A percentile compares a stretch with the other conserved stretches of the same genome.
These are phyloP conservation scores for Diaporthe citriasiana DNA, from an alignment of 2,329 filamentous ascomycete species.

Conservation along the genomic window DNA sequence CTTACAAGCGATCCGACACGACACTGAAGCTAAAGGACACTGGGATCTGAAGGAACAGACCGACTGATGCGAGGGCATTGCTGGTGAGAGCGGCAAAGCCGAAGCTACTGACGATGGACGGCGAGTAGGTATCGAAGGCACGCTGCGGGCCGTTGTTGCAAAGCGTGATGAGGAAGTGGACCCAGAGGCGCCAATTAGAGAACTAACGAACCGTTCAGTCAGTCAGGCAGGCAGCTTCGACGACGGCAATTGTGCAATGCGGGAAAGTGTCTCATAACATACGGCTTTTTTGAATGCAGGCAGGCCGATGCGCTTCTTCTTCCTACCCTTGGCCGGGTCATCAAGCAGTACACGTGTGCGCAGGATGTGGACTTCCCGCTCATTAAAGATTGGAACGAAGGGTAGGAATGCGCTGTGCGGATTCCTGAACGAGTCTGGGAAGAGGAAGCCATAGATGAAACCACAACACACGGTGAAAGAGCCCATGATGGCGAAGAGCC, in stretches of 20 bases:
- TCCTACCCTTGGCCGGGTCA: conserved; percentile 53
- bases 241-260: too few relatives aligned
- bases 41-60: conserved; percentile 66
- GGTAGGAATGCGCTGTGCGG: conserved; percentile 33
- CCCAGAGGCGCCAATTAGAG: conserved; percentile 65
- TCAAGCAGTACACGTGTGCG: conserved; percentile 51
- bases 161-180: conserved; percentile 65
- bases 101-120: conserved; percentile 66
- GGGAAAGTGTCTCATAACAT: conserved; percentile 27
- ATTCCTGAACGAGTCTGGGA: conserved; percentile 47
- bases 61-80: conserved; percentile 66
- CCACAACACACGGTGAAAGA: conserved; percentile 54
- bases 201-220: conserved; percentile 51
- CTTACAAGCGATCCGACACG: conserved; percentile 66
- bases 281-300: conserved; percentile 53
- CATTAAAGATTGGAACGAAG: conserved; percentile 35
- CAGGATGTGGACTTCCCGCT: conserved; percentile 52
- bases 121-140: conserved; percentile 66
- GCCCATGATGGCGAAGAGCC: conserved; percentile 50
- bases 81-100: conserved; percentile 63
- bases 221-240: not conserved
- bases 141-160: conserved; percentile 63
- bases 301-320: conserved; percentile 49
- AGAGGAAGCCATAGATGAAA: conserved; percentile 50
- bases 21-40: conserved; percentile 66